These are phyloP conservation scores for Apiospora koreana DNA, from an alignment of 2,329 filamentous ascomycete genomes.

Conservation along the genomic window DNA sequence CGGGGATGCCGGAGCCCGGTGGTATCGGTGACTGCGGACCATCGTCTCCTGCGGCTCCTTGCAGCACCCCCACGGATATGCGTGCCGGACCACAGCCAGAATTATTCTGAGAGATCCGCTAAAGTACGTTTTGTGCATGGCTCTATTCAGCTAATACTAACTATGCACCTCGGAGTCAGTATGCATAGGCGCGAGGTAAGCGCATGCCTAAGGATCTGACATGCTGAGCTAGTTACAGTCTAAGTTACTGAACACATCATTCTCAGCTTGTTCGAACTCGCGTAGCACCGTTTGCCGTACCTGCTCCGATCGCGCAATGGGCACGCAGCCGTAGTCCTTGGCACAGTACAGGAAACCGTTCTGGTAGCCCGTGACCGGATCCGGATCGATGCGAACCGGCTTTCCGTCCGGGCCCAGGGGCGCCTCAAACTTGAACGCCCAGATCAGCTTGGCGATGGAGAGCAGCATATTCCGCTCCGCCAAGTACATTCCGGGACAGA, in stretches of 20 bases:
- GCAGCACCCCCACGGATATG: too few species aligned
- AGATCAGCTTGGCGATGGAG: slow-evolving; percentile 41
- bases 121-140: too few species aligned
- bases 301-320: slow-evolving; percentile 14
- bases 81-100: too few species aligned
- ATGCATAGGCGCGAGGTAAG: too few species aligned
- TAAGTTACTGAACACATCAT: slow-evolving; percentile 55
- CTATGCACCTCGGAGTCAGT: too few species aligned
- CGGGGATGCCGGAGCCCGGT: too few species aligned
- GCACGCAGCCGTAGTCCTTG: slow-evolving; percentile 18
- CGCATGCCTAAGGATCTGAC: too few species aligned
- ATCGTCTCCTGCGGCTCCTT: too few species aligned
- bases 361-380: slow-evolving; percentile 19
- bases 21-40: too few species aligned
- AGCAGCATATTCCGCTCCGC: slow-evolving; percentile 46
- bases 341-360: slow-evolving; percentile 17
- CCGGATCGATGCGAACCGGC: slow-evolving; percentile 14
- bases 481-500: slow-evolving; percentile 51
- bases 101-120: too few species aligned
- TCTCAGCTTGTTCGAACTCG: slow-evolving; percentile 16
- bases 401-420: slow-evolving; percentile 12
- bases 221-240: too few species aligned
- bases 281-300: slow-evolving; percentile 14
- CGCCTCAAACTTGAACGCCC: slow-evolving; percentile 44
- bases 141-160: too few species aligned